Percentiles rank a stretch among this genome's conserved stretches.
Conservation (phyloP, 192 early-diverging fungal genomes). For the Umbelopsis ramanniana region DNA sequence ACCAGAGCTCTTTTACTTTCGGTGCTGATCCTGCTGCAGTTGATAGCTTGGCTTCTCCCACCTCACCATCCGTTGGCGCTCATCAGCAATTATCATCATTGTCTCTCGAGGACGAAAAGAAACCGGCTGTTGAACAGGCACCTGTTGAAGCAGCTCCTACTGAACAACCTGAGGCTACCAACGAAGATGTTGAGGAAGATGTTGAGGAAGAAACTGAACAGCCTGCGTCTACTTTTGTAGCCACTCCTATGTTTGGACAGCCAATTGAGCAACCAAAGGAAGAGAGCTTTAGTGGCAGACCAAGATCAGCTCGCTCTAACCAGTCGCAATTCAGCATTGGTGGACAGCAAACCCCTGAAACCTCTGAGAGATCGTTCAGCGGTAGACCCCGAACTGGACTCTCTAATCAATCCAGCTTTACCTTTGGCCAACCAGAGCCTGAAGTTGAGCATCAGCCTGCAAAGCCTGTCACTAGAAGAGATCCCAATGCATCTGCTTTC, state of each 20-base stretch:
- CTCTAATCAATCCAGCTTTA: conserved; percentile 3
- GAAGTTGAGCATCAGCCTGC: background rate
- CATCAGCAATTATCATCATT: background rate
- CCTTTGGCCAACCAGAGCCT: background rate
- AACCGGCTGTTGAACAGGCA: background rate
- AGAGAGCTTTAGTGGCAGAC: conserved; percentile 11
- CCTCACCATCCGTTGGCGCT: background rate
- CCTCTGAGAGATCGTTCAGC: conserved; percentile 3
- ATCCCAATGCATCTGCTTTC: conserved; percentile 10
- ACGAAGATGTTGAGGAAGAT: background rate
- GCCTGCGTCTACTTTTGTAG: background rate
- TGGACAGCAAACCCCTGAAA: background rate
- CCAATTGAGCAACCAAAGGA: background rate
- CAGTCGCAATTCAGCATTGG: conserved; percentile 3
- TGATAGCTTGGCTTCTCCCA: background rate
- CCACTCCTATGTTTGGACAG: conserved; percentile 9
- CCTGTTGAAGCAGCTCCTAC: background rate
- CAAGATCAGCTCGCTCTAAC: conserved; percentile 6
- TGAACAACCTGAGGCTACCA: background rate
- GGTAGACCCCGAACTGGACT: background rate
- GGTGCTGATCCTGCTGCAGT: conserved; percentile 1
- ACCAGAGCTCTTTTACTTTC: conserved; percentile 25
- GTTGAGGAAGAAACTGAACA: background rate
- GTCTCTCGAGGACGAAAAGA: background rate
- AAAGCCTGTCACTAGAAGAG: conserved; percentile 7